Percentiles rank a stretch among this genome's conserved stretches.
Conservation (phyloP, 148 eudicot species). For the Drosera capensis region DNA sequence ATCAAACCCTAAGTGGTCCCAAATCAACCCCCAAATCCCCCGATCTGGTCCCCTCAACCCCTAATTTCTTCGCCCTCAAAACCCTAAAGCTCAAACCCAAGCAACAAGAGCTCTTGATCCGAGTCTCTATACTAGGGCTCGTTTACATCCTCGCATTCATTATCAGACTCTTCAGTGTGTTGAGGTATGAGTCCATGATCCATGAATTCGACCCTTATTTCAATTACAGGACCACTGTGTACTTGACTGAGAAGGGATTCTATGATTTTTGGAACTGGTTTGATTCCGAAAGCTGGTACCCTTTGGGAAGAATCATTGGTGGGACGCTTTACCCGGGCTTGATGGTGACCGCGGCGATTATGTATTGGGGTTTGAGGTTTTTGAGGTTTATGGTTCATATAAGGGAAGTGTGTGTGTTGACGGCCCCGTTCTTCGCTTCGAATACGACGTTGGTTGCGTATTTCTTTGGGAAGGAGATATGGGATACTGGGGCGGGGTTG, state of each 20-base stretch:
- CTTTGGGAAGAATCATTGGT: constrained; percentile 77
- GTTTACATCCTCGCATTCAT: constrained; percentile 75
- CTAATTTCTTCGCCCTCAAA: constrained; percentile 26
- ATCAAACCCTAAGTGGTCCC: too few relatives aligned
- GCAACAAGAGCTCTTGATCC: constrained; percentile 79
- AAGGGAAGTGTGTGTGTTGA: constrained; percentile 85
- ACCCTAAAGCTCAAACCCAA: constrained; percentile 64
- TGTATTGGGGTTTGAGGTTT: constrained; percentile 51
- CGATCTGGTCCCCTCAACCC: constrained; percentile 4
- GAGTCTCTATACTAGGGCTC: constrained; percentile 47
- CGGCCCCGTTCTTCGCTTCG: constrained; percentile 92
- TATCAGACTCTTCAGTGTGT: constrained; percentile 71
- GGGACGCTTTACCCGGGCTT: constrained; percentile 95
- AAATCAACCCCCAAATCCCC: too few relatives aligned
- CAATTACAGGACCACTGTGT: constrained; percentile 79
- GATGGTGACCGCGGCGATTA: constrained; percentile 86
- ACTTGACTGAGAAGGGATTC: constrained; percentile 66
- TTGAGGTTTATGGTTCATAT: constrained; percentile 74
- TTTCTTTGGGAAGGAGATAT: constrained; percentile 85
- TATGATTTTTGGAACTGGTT: constrained; percentile 99
- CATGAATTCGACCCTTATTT: constrained; percentile 96
- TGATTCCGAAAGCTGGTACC: constrained; percentile 93
- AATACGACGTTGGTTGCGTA: constrained; percentile 89
- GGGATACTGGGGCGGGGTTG: constrained; percentile 93
- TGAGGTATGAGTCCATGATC: constrained; percentile 93